A percentile compares a stretch with the other conserved stretches of the same genome.
These are phyloP conservation scores for Blastobotrys buckinghamii DNA, from an alignment of 1,139 yeast species.

Conservation along the genomic window DNA sequence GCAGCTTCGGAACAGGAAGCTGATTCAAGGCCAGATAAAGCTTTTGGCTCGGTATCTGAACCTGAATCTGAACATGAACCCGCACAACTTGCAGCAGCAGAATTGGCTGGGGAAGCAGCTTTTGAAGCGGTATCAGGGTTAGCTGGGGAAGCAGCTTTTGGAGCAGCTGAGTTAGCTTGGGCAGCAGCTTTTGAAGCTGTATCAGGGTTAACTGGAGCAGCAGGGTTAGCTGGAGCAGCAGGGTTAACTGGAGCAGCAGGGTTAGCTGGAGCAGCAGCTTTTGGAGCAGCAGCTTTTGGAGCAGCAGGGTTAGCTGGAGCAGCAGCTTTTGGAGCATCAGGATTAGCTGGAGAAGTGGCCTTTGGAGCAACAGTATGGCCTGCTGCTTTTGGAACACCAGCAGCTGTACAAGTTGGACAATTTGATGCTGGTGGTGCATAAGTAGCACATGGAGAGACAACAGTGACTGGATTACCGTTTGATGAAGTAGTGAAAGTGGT, in stretches of 20 bases:
- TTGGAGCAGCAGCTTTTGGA: not conserved
- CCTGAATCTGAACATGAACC: not conserved
- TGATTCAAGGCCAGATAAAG: too few relatives aligned
- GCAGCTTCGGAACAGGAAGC: not conserved
- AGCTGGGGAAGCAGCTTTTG: not conserved
- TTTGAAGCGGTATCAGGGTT: not conserved
- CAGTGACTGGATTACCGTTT: slow-evolving; percentile 17
- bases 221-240: not conserved
- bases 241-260: not conserved
- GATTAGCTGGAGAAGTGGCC: not conserved
- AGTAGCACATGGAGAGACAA: slow-evolving; percentile 19
- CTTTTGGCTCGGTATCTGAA: too few relatives aligned
- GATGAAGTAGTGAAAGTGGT: slow-evolving; percentile 20
- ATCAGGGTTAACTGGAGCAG: not conserved
- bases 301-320: not conserved
- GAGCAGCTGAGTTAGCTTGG: not conserved
- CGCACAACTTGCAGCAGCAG: not conserved
- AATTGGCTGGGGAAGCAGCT: not conserved
- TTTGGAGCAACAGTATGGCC: not conserved
- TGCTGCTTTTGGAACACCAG: not conserved
- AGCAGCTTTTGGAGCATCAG: not conserved
- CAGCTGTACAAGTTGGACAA: not conserved
- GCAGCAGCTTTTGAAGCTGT: not conserved
- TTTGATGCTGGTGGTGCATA: slow-evolving; percentile 1
- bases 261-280: not conserved